Percentiles rank a stretch among this genome's conserved stretches.
Evolutionary conservation across 768 basidiomycete genomes (phyloP).

Genomic region (Rubroboletus pulcherrimus): DNA sequence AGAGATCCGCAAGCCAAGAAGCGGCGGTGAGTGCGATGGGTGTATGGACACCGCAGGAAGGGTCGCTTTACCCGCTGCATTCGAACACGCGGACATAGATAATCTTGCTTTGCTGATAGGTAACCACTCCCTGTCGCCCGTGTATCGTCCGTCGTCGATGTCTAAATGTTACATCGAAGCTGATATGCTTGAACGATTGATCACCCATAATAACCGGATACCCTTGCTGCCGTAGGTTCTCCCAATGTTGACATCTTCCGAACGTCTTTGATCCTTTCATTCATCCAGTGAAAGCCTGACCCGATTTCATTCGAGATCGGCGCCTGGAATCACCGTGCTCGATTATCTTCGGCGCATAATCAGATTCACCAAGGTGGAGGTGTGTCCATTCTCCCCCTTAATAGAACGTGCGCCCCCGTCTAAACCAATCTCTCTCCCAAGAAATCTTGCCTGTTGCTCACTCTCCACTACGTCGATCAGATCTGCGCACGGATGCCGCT

Average conservation of each 20-base stretch:
- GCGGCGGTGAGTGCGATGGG: conserved; percentile 61
- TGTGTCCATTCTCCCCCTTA: conserved; percentile 33
- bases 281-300: conserved; percentile 76
- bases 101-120: conserved; percentile 86
- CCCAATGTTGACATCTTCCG: conserved; percentile 8
- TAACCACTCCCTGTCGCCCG: conserved; percentile 35
- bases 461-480: conserved; percentile 88
- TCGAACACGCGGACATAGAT: conserved; percentile 82
- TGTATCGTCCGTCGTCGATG: conserved; percentile 17
- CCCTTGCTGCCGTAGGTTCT: conserved; percentile 74
- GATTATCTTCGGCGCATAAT: conserved; percentile 96
- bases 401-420: background rate
- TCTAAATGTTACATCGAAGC: conserved; percentile 45
- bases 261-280: conserved; percentile 21
- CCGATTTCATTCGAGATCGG: conserved; percentile 91
- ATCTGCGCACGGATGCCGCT: conserved; percentile 82
- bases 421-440: conserved; percentile 28
- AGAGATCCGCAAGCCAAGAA: conserved; percentile 24
- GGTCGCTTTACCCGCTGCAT: conserved; percentile 78
- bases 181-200: conserved; percentile 94
- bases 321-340: conserved; percentile 81
- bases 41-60: conserved; percentile 69
- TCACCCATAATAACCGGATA: conserved; percentile 94
- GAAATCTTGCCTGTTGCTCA: conserved; percentile 79
- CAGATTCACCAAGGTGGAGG: conserved; percentile 94